These are phyloP conservation scores for Pseudogymnoascus sp. DNA, from an alignment of 2,329 filamentous ascomycete genomes.

Conservation along the genomic window DNA sequence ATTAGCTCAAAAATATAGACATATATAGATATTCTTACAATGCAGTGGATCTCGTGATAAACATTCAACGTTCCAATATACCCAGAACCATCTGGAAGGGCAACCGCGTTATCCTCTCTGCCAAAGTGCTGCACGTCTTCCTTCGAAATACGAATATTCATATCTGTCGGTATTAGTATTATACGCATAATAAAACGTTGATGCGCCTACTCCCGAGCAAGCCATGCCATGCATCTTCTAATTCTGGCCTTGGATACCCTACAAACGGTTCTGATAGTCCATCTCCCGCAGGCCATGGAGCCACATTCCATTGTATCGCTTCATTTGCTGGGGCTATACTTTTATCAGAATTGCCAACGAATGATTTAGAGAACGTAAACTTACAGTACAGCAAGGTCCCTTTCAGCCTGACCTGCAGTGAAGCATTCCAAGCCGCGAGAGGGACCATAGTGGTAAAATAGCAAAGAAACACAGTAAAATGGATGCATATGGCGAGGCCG, in stretches of 20 bases:
- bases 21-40: neutral
- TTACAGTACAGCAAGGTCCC: neutral
- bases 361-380: neutral
- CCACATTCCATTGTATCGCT: neutral
- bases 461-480: neutral
- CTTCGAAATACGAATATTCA: neutral
- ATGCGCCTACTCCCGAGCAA: neutral
- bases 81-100: neutral
- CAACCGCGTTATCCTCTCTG: neutral
- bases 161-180: neutral
- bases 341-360: neutral
- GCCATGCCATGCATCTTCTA: neutral
- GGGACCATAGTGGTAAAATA: neutral
- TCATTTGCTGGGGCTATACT: neutral
- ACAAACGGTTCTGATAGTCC: neutral
- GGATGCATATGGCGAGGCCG: neutral
- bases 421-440: neutral
- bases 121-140: neutral
- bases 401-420: neutral
- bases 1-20: neutral
- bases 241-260: neutral
- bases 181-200: neutral
- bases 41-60: neutral
- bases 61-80: neutral
- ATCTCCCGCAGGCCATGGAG: neutral